Evolutionary conservation across 2,329 filamentous ascomycete species (phyloP), one percentile per base, ranked within the genome.

Genomic region (Sporothrix variecibatus): DNA sequence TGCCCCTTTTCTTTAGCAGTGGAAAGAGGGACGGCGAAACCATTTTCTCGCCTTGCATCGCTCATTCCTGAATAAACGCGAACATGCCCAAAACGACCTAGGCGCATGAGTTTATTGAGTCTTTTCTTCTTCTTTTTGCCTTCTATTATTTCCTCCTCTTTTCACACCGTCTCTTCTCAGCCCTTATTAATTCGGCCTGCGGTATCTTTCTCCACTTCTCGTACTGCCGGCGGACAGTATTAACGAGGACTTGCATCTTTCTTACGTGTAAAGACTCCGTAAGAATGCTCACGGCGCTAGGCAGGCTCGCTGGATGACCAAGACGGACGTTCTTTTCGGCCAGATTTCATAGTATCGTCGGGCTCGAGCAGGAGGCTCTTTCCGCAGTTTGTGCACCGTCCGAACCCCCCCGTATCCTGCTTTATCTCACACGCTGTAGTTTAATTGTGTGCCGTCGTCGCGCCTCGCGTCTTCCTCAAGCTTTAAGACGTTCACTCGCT

Each of bases 31-130:
- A 20, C 60, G 60, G 31, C 60, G 34, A 64, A 43, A 9, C 60
- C 20, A 20, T 38, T 43, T 31, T 64, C 11, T 40, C 65, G 28
- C 11, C 65, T 20, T 28, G 26, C 15, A 23, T 53, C 20, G 65
- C 46, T 53, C 46, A 17, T 53, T 51, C 43, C 46, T 38, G 26
- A 69, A 53, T 20, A 9, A 34, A 53, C 43, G 26, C 65, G 43
- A 69, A 31, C 17, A 53, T 69, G 46, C 65, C 65, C 12, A n/a
- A 69, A 69, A 46, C 60, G 34, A 28, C 6, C n/a, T 71, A 71
- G 38, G 40, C 38, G 28, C n/a, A 20, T 20, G 60, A 38, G n/a
- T n/a, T 53, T 34, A 28, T 67, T 72, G 62, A 40, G 23, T 72
- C 26, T 34, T 51, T 26, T 65, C 40, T 34, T 38, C 26, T 23